Conservation (phyloP, 75 land plant genomes). For the Sequoia sempervirens region DNA sequence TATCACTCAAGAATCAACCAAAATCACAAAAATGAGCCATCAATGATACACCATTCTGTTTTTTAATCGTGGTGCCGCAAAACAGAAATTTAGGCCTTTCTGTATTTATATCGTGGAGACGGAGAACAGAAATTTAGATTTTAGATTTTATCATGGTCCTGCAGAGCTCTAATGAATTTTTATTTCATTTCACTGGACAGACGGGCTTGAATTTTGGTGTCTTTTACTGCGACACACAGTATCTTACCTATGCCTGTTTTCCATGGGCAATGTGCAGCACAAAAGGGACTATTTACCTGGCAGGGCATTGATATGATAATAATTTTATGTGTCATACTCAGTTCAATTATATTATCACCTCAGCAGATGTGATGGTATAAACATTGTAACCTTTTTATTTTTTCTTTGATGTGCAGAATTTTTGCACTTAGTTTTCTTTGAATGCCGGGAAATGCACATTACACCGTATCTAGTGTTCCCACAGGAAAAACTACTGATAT, state of each 20-base stretch:
- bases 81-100: neutral
- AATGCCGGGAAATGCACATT: neutral
- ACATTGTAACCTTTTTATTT: neutral
- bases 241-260: neutral
- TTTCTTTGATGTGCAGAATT: neutral
- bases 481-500: neutral
- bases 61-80: neutral
- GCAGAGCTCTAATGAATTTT: neutral
- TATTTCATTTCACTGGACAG: neutral
- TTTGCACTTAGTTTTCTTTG: neutral
- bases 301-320: neutral
- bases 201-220: neutral
- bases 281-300: neutral
- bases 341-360: neutral
- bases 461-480: neutral
- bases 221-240: neutral
- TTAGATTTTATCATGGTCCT: neutral
- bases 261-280: neutral
- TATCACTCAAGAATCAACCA: neutral
- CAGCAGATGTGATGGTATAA: neutral
- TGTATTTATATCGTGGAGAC: neutral
- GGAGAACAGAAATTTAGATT: neutral
- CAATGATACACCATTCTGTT: neutral
- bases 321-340: neutral
- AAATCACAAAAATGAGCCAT: neutral